Evolutionary conservation across 306 rosid species (phyloP).

Genomic region (Sphenostylis stenocarpa): DNA sequence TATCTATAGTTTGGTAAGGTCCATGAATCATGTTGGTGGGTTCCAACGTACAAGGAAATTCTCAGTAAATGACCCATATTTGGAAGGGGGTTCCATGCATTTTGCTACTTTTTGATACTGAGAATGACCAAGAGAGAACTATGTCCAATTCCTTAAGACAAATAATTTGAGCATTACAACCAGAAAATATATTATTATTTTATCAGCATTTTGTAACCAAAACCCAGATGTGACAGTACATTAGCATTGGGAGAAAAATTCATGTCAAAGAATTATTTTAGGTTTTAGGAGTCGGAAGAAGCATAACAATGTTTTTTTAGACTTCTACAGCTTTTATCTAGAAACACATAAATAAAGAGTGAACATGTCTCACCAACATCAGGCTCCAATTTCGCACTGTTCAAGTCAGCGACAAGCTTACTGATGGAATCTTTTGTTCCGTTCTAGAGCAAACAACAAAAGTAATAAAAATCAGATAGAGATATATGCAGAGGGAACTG

Average conservation of each 20-base stretch:
- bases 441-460: constrained; percentile 50
- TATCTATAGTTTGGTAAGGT: not conserved
- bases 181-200: not conserved
- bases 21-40: not conserved
- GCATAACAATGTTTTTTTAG: not conserved
- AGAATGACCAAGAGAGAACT: constrained; percentile 14
- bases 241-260: not conserved
- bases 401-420: constrained; percentile 93
- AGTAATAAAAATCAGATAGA: not conserved
- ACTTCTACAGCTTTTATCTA: constrained; percentile 1
- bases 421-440: constrained; percentile 91
- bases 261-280: not conserved
- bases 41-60: not conserved
- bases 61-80: constrained; percentile 3
- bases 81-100: not conserved
- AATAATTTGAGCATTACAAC: constrained; percentile 5
- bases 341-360: constrained; percentile 4
- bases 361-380: constrained; percentile 82
- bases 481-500: not conserved
- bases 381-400: constrained; percentile 74
- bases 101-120: not conserved
- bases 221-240: not conserved
- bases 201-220: not conserved
- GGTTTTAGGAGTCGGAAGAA: constrained; percentile 23
- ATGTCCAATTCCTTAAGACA: constrained; percentile 17